These are phyloP conservation scores for Leccinum subgranulosum DNA, from an alignment of 768 basidiomycete species.

Conservation along the genomic window DNA sequence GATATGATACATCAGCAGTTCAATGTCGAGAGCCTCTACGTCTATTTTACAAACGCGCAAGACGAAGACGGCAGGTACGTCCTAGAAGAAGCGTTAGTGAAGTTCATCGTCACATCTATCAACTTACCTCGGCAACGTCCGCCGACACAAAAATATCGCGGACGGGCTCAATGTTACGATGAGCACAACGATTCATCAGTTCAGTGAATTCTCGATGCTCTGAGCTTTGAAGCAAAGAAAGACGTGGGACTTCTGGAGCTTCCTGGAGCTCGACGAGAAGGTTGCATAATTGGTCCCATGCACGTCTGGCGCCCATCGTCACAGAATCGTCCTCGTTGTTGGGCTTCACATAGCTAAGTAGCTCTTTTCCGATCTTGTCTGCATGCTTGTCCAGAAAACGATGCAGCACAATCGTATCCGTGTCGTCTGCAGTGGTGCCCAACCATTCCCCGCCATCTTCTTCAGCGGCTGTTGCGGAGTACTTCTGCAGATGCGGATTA, in stretches of 20 bases:
- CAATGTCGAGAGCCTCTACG: slow-evolving; percentile 76
- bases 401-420: slow-evolving; percentile 78
- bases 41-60: slow-evolving; percentile 68
- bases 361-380: slow-evolving; percentile 84
- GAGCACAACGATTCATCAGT: slow-evolving; percentile 61
- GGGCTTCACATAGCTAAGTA: slow-evolving; percentile 68
- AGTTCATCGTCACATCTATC: background rate
- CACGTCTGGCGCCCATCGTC: slow-evolving; percentile 65
- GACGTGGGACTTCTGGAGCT: slow-evolving; percentile 61
- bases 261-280: slow-evolving; percentile 76
- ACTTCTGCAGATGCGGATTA: slow-evolving; percentile 35
- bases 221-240: slow-evolving; percentile 44
- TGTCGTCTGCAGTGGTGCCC: slow-evolving; percentile 76
- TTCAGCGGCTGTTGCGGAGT: slow-evolving; percentile 41
- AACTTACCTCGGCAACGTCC: slow-evolving; percentile 42
- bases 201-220: slow-evolving; percentile 66
- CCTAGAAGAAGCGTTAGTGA: slow-evolving; percentile 25
- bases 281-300: slow-evolving; percentile 80
- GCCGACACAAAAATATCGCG: slow-evolving; percentile 64
- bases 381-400: slow-evolving; percentile 83
- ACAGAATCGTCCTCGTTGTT: slow-evolving; percentile 52
- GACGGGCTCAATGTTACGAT: slow-evolving; percentile 59
- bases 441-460: slow-evolving; percentile 72
- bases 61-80: slow-evolving; percentile 52
- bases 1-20: slow-evolving; percentile 73